Percentiles rank a stretch among this genome's conserved stretches.
Evolutionary conservation across 2,329 filamentous ascomycete species (phyloP).

Genomic region (Knoxdaviesia proteae): DNA sequence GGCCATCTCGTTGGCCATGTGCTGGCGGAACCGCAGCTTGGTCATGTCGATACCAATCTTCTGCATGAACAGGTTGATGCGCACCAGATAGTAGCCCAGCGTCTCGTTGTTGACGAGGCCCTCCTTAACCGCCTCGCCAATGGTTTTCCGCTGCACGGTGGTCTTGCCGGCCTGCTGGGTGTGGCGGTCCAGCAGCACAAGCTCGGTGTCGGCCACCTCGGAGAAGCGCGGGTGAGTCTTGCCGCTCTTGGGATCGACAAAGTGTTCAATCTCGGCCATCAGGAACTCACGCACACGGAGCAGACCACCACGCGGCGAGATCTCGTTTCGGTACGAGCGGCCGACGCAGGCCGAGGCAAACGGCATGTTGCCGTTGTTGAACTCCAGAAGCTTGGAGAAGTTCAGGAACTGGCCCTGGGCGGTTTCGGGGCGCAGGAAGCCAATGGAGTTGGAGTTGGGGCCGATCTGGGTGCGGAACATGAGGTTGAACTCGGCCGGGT

Average conservation of each 20-base stretch:
- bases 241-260: conserved; percentile 79
- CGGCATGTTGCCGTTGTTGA: conserved; percentile 87
- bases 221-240: conserved; percentile 86
- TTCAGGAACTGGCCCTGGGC: conserved; percentile 97
- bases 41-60: conserved; percentile 70
- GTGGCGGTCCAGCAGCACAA: conserved; percentile 65
- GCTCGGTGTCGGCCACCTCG: conserved; percentile 65
- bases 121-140: conserved; percentile 68
- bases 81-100: conserved; percentile 86
- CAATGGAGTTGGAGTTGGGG: conserved; percentile 68
- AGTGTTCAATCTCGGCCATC: conserved; percentile 99
- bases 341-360: conserved; percentile 95
- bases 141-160: conserved; percentile 46
- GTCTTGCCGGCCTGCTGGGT: conserved; percentile 80
- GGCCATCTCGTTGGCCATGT: conserved; percentile 62
- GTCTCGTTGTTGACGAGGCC: conserved; percentile 92
- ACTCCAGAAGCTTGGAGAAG: conserved; percentile 89
- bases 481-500: conserved; percentile 85
- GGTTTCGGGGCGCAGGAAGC: conserved; percentile 81
- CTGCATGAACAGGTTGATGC: conserved; percentile 76
- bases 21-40: conserved; percentile 91
- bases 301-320: conserved; percentile 79
- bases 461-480: conserved; percentile 98
- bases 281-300: conserved; percentile 90
- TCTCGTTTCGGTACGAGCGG: conserved; percentile 96